Evolutionary conservation across 441 rosid species (phyloP), one percentile per base, ranked within the genome.

Genomic region (Mallotus japonicus): DNA sequence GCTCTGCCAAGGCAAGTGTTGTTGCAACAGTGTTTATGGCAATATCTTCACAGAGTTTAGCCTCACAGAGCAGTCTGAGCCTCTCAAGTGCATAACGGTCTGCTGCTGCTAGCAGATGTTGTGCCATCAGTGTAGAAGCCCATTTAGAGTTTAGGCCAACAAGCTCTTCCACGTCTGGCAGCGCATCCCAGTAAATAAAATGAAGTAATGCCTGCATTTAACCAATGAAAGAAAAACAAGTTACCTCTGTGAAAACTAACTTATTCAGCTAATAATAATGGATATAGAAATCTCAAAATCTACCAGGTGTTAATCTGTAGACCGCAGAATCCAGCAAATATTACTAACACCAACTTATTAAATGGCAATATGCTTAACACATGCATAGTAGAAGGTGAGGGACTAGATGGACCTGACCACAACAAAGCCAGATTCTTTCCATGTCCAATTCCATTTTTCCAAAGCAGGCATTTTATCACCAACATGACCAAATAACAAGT

Each of bases 51-150:
- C 93, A 88, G 13, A 94, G 92, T 75, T 80, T 86, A 62, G 88
- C 86, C 81, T 94, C 98, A 46, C 95, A 94, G 10, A 94, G 86
- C 80, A 86, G 76, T 82, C 88, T 84, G 66, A 93, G 89, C 80
- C 96, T 88, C 77, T 94, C 97, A 51, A 92, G 85, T n/a, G 89
- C 96, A 83, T 90, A 94, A 15, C 90, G 85, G 67, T 92, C 98
- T 42, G 96, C 93, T 42, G 97, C 98, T 7, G 90, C 98, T 75
- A 94, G 97, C 60, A 94, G 88, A 80, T 94, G 98, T 80, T 94
- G 98, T 72, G 91, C 85, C 86, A 94, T 87, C 72, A 90, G 86
- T 42, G 95, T 90, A 44, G 93, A 86, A 40, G 87, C 91, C 82
- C 91, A 85, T 80, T 88, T 88, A 34, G 95, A 59, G 57, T 81